Percentiles rank a stretch among this genome's conserved stretches.
phyloP scores from a whole-genome alignment of 2,329 filamentous ascomycete species.

The Xylariaceae sp. region DNA sequence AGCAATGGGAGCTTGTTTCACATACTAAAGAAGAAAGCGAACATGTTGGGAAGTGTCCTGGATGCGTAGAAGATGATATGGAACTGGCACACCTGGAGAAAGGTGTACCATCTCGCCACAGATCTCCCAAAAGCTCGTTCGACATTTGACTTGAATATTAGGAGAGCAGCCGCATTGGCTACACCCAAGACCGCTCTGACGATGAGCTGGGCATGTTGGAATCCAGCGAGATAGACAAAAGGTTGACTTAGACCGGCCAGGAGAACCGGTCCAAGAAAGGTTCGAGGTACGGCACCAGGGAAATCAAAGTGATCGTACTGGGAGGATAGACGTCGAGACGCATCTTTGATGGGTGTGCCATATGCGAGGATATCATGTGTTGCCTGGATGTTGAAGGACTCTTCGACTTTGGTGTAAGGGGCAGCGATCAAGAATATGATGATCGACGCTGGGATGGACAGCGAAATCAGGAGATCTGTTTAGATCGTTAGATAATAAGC shows the following conservation, averaged over 20 bases:
- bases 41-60: slow-evolving; percentile 91
- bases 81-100: slow-evolving; percentile 81
- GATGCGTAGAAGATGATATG: slow-evolving; percentile 92
- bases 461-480: slow-evolving; percentile 46
- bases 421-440: slow-evolving; percentile 69
- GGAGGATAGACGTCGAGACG: slow-evolving; percentile 51
- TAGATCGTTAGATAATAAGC: slow-evolving; percentile 7
- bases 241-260: slow-evolving; percentile 73
- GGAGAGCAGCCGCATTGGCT: slow-evolving; percentile 68
- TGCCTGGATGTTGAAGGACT: slow-evolving; percentile 97
- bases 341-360: slow-evolving; percentile 64
- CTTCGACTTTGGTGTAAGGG: slow-evolving; percentile 96
- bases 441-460: slow-evolving; percentile 62
- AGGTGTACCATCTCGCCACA: slow-evolving; percentile 73
- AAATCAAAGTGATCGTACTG: slow-evolving; percentile 89
- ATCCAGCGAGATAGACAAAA: slow-evolving; percentile 55
- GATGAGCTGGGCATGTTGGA: slow-evolving; percentile 56
- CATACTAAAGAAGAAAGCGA: slow-evolving; percentile 83
- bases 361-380: slow-evolving; percentile 84
- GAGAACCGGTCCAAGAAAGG: slow-evolving; percentile 78
- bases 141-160: slow-evolving; percentile 64
- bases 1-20: slow-evolving; percentile 17
- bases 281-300: slow-evolving; percentile 85
- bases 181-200: slow-evolving; percentile 76
- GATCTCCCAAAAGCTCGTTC: slow-evolving; percentile 64